Conservation (phyloP, 371 early-diverging fungal genomes). For the Batrachochytrium dendrobatidis region DNA sequence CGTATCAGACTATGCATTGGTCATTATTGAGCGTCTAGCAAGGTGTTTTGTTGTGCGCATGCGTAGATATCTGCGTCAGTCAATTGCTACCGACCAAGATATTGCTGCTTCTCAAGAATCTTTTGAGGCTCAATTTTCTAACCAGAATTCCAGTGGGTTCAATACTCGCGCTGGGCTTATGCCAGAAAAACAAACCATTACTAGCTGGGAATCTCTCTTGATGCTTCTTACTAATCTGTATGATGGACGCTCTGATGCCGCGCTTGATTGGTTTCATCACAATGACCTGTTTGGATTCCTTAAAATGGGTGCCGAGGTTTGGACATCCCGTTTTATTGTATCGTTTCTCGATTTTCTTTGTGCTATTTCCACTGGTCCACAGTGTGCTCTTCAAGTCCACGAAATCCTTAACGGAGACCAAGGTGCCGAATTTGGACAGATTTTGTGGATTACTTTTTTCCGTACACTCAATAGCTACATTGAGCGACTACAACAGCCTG, state of each 20-base stretch:
- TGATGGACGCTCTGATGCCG: constrained; percentile 64
- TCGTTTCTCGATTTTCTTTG: constrained; percentile 68
- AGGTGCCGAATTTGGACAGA: constrained; percentile 6
- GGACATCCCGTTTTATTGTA: constrained; percentile 31
- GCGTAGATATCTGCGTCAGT: constrained; percentile 14
- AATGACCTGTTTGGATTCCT: constrained; percentile 56
- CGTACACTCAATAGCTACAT: constrained; percentile 22
- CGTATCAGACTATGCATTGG: constrained; percentile 11
- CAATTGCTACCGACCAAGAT: constrained; percentile 23
- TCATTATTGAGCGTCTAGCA: constrained; percentile 17
- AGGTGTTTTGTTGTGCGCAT: constrained; percentile 8
- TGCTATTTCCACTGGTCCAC: constrained; percentile 59
- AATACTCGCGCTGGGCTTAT: too few relatives aligned
- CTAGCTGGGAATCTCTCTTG: constrained; percentile 17
- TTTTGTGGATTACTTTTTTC: constrained; percentile 35
- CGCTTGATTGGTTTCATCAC: constrained; percentile 66
- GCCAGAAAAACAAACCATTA: too few relatives aligned
- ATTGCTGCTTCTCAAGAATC: background rate
- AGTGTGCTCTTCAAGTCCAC: constrained; percentile 53
- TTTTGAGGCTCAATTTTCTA: background rate
- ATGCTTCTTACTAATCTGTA: constrained; percentile 41
- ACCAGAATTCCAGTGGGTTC: background rate
- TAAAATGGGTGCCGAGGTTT: constrained; percentile 62
- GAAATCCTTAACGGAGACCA: constrained; percentile 21
- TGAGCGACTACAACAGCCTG: constrained; percentile 17